Conservation (phyloP, 495 filamentous ascomycete genomes). For the Aspergillus affinis region DNA sequence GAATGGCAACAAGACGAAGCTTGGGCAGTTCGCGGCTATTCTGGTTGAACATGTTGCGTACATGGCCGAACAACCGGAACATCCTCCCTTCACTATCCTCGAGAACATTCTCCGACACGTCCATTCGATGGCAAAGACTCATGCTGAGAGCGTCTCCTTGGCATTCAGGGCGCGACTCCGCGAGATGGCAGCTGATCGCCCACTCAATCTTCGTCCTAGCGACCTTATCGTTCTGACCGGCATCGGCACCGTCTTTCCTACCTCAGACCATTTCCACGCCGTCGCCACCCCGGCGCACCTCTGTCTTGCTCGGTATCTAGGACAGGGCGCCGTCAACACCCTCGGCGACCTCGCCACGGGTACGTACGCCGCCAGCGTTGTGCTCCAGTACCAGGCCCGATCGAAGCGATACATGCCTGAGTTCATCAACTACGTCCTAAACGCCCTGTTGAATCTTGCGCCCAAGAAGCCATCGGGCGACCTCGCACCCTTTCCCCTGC, state of each 20-base stretch:
- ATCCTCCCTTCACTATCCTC: slow-evolving; percentile 56
- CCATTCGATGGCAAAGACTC: slow-evolving; percentile 82
- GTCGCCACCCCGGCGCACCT: slow-evolving; percentile 87
- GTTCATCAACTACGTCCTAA: slow-evolving; percentile 74
- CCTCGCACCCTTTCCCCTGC: slow-evolving; percentile 60
- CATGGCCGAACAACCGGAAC: slow-evolving; percentile 52
- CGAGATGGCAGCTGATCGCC: slow-evolving; percentile 57
- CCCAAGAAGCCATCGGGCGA: slow-evolving; percentile 46
- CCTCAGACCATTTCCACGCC: slow-evolving; percentile 94
- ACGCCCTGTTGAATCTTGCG: slow-evolving; percentile 68
- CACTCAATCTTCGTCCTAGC: slow-evolving; percentile 62
- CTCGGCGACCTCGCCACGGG: slow-evolving; percentile 69
- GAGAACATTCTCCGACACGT: slow-evolving; percentile 75
- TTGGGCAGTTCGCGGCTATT: slow-evolving; percentile 68
- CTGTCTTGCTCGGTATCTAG: slow-evolving; percentile 76
- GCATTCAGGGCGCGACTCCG: slow-evolving; percentile 74
- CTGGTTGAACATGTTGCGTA: slow-evolving; percentile 78
- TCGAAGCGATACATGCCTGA: slow-evolving; percentile 89
- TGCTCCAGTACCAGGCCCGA: slow-evolving; percentile 73
- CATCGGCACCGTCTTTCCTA: slow-evolving; percentile 82
- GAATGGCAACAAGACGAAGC: slow-evolving; percentile 77
- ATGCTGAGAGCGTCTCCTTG: slow-evolving; percentile 70
- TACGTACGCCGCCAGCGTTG: slow-evolving; percentile 73
- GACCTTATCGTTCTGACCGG: slow-evolving; percentile 82
- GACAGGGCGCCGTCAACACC: slow-evolving; percentile 63